phyloP scores from a whole-genome alignment of 495 filamentous ascomycete species.

The Jackrogersella minutella region DNA sequence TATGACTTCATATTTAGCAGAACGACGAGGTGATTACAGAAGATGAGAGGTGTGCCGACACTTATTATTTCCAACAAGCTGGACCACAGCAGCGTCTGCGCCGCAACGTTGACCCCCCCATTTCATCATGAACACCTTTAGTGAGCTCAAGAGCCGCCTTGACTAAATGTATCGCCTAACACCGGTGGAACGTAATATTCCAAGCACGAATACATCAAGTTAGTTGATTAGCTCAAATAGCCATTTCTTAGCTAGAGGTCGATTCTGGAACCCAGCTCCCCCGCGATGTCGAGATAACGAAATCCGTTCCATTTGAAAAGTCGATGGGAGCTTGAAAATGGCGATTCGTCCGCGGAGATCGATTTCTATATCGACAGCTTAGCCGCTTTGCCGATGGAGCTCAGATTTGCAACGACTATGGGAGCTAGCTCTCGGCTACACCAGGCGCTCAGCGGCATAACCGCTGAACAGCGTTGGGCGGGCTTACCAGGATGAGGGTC shows the following conservation, averaged over 20 bases:
- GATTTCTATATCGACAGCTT: background rate
- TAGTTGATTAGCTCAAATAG: background rate
- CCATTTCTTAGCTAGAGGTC: background rate
- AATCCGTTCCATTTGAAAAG: background rate
- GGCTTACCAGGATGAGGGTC: background rate
- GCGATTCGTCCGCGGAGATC: background rate
- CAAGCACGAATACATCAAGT: background rate
- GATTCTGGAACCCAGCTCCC: background rate
- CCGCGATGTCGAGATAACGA: background rate
- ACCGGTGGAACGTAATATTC: background rate
- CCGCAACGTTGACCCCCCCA: background rate
- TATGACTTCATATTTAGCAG: background rate
- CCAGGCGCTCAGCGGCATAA: background rate
- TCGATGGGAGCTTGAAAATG: too few relatives aligned
- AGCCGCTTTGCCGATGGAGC: background rate
- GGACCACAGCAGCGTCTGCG: background rate
- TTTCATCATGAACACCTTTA: slow-evolving; percentile 1
- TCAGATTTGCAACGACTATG: background rate
- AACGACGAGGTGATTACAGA: background rate
- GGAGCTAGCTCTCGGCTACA: background rate
- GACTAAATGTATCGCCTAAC: background rate
- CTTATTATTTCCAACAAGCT: background rate
- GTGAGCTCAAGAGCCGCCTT: background rate
- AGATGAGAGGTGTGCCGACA: background rate
- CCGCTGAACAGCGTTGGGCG: background rate